Percentiles rank a stretch among this genome's conserved stretches.
Conservation (phyloP, 2,329 filamentous ascomycete genomes). For the Biscogniauxia marginata region DNA sequence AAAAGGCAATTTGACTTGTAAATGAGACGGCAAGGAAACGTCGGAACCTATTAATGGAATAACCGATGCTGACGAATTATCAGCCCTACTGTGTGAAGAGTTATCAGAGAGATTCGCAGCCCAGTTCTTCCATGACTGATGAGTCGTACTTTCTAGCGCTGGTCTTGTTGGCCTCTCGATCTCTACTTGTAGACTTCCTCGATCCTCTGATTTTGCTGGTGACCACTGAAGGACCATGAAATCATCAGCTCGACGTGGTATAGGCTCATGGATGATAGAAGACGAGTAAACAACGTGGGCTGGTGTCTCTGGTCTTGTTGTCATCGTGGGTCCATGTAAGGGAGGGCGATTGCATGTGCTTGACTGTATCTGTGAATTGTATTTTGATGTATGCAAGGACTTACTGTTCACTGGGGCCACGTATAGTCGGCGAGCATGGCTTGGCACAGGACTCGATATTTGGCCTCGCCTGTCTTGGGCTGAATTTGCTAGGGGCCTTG, state of each 20-base stretch:
- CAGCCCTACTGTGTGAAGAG: not conserved
- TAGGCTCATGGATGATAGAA: slow-evolving; percentile 25
- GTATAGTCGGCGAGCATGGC: slow-evolving; percentile 12
- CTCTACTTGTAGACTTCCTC: slow-evolving; percentile 28
- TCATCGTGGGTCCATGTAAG: not conserved
- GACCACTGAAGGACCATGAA: slow-evolving; percentile 27
- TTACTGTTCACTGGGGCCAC: not conserved
- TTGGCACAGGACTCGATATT: slow-evolving; percentile 13
- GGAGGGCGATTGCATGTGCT: not conserved
- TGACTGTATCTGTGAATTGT: not conserved
- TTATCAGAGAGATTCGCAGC: slow-evolving; percentile 10
- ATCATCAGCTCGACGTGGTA: slow-evolving; percentile 20
- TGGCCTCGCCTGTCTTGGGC: slow-evolving; percentile 4
- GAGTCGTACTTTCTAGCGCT: slow-evolving; percentile 22
- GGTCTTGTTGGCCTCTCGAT: slow-evolving; percentile 18
- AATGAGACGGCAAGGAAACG: slow-evolving; percentile 20
- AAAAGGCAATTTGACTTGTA: slow-evolving; percentile 19
- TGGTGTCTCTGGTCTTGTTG: slow-evolving; percentile 16
- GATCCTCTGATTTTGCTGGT: slow-evolving; percentile 20
- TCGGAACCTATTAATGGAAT: slow-evolving; percentile 3
- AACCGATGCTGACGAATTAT: slow-evolving; percentile 3
- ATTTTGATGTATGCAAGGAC: not conserved
- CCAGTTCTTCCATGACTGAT: slow-evolving; percentile 23
- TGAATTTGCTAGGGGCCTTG: slow-evolving; percentile 6
- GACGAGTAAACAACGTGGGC: slow-evolving; percentile 23